phyloP scores from a whole-genome alignment of 192 early-diverging fungal genomes.

The Rhizophlyctis rosea region DNA sequence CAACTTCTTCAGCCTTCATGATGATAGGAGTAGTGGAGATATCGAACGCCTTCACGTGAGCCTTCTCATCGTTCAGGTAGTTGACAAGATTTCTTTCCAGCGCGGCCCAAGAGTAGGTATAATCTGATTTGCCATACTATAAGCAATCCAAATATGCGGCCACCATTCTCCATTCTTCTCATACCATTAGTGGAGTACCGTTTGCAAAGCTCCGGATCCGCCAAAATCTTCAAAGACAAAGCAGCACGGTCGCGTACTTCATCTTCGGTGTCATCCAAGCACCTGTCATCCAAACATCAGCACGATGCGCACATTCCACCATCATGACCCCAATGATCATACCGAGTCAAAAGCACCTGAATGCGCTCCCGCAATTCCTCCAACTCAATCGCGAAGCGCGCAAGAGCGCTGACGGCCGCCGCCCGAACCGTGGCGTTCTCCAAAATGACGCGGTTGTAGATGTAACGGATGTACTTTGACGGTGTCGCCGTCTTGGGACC shows the following conservation, averaged over 20 bases:
- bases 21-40: slow-evolving; percentile 76
- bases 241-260: slow-evolving; percentile 96
- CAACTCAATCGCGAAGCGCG: slow-evolving; percentile 84
- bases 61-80: slow-evolving; percentile 71
- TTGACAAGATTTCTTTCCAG: slow-evolving; percentile 84
- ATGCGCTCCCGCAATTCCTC: slow-evolving; percentile 68
- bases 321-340: slow-evolving; percentile 8
- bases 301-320: not conserved
- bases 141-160: not conserved
- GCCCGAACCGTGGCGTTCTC: slow-evolving; percentile 95
- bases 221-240: slow-evolving; percentile 79
- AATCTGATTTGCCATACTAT: slow-evolving; percentile 45
- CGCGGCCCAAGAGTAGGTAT: slow-evolving; percentile 78
- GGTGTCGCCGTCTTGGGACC: slow-evolving; percentile 90
- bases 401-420: slow-evolving; percentile 92
- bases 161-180: slow-evolving; percentile 1
- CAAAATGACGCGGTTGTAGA: slow-evolving; percentile 98
- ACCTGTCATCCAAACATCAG: slow-evolving; percentile 50
- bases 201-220: slow-evolving; percentile 56
- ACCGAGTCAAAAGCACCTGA: slow-evolving; percentile 74
- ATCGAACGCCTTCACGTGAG: slow-evolving; percentile 68
- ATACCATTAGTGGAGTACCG: slow-evolving; percentile 82
- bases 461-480: slow-evolving; percentile 96
- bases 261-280: slow-evolving; percentile 96
- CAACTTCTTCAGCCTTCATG: slow-evolving; percentile 81